Conservation (phyloP, 352 stramenopile genomes). For the Nothophytophthora sp. region DNA sequence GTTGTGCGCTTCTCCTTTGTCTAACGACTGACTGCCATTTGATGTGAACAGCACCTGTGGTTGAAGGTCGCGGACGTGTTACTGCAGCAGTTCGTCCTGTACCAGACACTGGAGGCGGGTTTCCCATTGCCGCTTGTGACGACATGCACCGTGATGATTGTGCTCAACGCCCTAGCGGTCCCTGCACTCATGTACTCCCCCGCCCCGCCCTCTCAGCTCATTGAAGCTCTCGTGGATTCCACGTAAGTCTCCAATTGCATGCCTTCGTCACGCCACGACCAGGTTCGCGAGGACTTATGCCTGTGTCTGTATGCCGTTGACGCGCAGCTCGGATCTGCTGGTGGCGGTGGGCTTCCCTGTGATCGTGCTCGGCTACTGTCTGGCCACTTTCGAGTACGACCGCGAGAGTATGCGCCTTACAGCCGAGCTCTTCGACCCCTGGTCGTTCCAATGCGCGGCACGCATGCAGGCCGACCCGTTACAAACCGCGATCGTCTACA, state of each 20-base stretch:
- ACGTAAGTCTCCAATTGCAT: slow-evolving; percentile 11
- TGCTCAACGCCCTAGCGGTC: slow-evolving; percentile 22
- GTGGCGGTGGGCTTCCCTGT: slow-evolving; percentile 32
- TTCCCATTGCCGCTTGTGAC: slow-evolving; percentile 18
- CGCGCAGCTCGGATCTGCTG: slow-evolving; percentile 33
- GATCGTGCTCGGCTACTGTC: slow-evolving; percentile 23
- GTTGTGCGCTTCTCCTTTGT: not conserved
- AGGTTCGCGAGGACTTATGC: not conserved
- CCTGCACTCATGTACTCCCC: slow-evolving; percentile 12
- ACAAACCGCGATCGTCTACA: slow-evolving; percentile 13
- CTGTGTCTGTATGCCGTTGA: not conserved
- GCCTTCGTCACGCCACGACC: not conserved
- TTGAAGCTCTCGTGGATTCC: slow-evolving; percentile 18
- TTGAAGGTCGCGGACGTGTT: slow-evolving; percentile 21
- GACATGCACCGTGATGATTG: slow-evolving; percentile 20
- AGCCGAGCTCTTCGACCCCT: slow-evolving; percentile 10
- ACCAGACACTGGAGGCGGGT: slow-evolving; percentile 20
- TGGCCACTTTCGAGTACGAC: slow-evolving; percentile 32
- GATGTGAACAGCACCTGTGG: slow-evolving; percentile 10
- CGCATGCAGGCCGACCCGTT: slow-evolving; percentile 22
- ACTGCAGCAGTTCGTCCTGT: slow-evolving; percentile 17
- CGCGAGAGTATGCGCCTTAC: slow-evolving; percentile 11
- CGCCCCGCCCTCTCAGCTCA: slow-evolving; percentile 11
- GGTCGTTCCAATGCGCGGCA: slow-evolving; percentile 25
- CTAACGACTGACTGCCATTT: slow-evolving; percentile 2